A percentile compares a stretch with the other conserved stretches of the same genome.
phyloP scores from a whole-genome alignment of 2,329 filamentous ascomycete genomes.

The Colletotrichum simmondsii region DNA sequence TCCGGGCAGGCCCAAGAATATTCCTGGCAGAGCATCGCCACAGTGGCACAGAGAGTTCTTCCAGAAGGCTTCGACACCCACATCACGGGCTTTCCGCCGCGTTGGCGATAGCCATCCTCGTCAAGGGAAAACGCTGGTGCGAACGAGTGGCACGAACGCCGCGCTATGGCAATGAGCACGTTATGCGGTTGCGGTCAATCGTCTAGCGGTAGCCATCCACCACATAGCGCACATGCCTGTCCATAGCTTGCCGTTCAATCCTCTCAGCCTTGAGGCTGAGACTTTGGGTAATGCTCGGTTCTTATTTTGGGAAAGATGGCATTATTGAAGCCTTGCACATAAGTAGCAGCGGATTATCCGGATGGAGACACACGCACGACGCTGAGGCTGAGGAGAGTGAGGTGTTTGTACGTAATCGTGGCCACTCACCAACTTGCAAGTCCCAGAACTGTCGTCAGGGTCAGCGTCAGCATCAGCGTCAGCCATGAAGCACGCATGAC shows the following conservation, averaged over 20 bases:
- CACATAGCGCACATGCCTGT: no score
- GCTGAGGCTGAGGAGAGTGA: no score
- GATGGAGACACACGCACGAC: no score
- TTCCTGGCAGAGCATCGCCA: neutral
- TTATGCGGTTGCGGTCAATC: neutral
- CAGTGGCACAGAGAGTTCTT: neutral
- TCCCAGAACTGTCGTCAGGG: neutral
- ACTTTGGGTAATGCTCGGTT: no score
- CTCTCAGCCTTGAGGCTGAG: no score
- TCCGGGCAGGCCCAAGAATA: neutral
- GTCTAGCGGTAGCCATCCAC: no score
- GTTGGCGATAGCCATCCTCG: neutral
- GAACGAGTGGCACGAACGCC: slow-evolving; percentile 10
- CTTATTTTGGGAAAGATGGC: no score
- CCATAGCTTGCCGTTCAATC: no score
- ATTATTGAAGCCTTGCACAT: no score
- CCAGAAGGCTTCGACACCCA: slow-evolving; percentile 18
- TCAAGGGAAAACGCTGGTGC: neutral
- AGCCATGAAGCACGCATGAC: slow-evolving; percentile 13
- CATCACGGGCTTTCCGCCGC: neutral
- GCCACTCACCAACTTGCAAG: neutral
- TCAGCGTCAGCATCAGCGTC: neutral
- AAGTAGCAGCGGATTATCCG: no score
- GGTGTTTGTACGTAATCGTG: no score
- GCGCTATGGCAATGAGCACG: neutral